Conservation (phyloP, 1,284 basidiomycete genomes). For the Vanrija sp. region DNA sequence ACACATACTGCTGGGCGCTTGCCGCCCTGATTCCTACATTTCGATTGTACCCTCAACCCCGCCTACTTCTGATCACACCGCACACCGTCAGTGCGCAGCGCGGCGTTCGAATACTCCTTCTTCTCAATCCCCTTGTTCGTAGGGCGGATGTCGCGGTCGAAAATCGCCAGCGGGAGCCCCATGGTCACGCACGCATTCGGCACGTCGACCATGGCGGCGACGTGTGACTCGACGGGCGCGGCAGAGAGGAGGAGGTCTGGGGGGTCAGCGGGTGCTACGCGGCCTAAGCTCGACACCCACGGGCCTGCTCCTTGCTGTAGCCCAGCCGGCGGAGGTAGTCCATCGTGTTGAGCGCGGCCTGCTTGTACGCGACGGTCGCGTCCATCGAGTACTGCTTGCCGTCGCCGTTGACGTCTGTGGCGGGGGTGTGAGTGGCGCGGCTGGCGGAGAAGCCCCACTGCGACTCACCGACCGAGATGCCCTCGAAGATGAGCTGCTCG, state of each 20-base stretch:
- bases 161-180: slow-evolving; percentile 66
- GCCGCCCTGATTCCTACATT: no score
- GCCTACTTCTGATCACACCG: slow-evolving; percentile 3
- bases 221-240: slow-evolving; percentile 66
- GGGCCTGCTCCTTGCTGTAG: slow-evolving; percentile 59
- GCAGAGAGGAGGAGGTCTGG: slow-evolving; percentile 68
- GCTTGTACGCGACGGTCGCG: slow-evolving; percentile 57
- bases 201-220: slow-evolving; percentile 69
- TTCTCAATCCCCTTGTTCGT: slow-evolving; percentile 59
- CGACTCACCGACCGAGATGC: background rate
- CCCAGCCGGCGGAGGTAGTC: slow-evolving; percentile 57
- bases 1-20: no score
- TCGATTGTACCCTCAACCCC: no score
- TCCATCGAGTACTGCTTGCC: slow-evolving; percentile 12
- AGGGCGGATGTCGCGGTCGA: slow-evolving; percentile 67
- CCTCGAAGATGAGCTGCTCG: slow-evolving; percentile 14
- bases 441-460: no score
- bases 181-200: slow-evolving; percentile 73
- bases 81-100: slow-evolving; percentile 60
- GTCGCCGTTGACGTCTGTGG: slow-evolving; percentile 11
- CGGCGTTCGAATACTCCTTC: slow-evolving; percentile 61
- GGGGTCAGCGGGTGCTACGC: background rate
- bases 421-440: no score
- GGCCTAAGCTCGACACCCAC: slow-evolving; percentile 29
- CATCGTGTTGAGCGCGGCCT: slow-evolving; percentile 70